Conservation (phyloP, 2,329 filamentous ascomycete genomes). For the Lecanosticta acicola region DNA sequence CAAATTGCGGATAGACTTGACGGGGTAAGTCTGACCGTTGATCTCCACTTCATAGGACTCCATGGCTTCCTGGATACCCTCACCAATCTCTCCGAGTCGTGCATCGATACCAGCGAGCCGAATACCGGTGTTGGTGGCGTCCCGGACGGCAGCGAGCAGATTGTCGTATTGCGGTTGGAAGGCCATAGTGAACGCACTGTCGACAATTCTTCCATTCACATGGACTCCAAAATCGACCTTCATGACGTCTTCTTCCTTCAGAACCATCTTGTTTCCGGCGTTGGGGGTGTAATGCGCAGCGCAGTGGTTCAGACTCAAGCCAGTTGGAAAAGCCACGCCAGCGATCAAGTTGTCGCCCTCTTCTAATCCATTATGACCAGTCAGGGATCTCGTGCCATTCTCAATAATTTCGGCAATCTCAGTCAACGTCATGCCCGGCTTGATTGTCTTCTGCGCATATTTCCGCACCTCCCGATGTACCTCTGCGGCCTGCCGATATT, state of each 20-base stretch:
- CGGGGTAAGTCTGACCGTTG: conserved; percentile 47
- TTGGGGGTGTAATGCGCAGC: conserved; percentile 55
- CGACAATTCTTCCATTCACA: conserved; percentile 72
- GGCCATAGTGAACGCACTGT: conserved; percentile 73
- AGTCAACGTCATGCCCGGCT: conserved; percentile 46
- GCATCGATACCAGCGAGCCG: conserved; percentile 52
- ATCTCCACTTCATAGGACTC: conserved; percentile 57
- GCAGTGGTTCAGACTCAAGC: conserved; percentile 49
- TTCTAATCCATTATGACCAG: conserved; percentile 48
- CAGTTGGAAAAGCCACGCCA: conserved; percentile 53
- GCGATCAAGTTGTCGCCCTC: conserved; percentile 47
- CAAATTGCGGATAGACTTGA: conserved; percentile 52
- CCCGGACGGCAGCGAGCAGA: conserved; percentile 66
- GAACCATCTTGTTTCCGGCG: conserved; percentile 59
- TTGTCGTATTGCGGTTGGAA: conserved; percentile 72
- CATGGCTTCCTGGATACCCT: conserved; percentile 57
- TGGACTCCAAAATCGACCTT: conserved; percentile 81
- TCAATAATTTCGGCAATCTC: conserved; percentile 52
- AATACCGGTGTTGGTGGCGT: conserved; percentile 61
- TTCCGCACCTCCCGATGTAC: conserved; percentile 52
- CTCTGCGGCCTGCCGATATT: conserved; percentile 54
- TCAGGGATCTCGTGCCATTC: conserved; percentile 48
- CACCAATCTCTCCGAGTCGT: conserved; percentile 51
- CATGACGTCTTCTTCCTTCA: conserved; percentile 71
- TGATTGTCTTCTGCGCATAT: conserved; percentile 45